These are phyloP conservation scores for Phytopythium boreale DNA, from an alignment of 352 stramenopile species.

Conservation along the genomic window DNA sequence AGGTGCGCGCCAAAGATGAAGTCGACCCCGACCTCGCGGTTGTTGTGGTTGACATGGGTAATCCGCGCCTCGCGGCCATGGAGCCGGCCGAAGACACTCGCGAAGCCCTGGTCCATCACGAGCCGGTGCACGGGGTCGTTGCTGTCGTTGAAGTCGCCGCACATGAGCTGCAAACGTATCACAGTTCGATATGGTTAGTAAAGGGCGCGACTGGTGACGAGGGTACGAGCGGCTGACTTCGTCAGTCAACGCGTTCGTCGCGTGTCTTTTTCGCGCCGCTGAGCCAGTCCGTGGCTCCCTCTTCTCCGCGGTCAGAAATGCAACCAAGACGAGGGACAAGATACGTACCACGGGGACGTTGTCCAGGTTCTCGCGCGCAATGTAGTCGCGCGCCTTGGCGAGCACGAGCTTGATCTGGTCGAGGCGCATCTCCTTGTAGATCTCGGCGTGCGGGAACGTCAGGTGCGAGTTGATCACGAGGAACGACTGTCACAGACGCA, in stretches of 20 bases:
- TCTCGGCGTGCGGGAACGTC: slow-evolving; percentile 79
- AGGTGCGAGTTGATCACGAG: slow-evolving; percentile 83
- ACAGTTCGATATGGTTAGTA: not conserved
- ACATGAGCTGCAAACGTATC: slow-evolving; percentile 46
- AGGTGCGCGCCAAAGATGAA: slow-evolving; percentile 81
- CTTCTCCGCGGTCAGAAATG: not conserved
- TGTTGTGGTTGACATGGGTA: slow-evolving; percentile 89
- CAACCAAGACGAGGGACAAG: not conserved
- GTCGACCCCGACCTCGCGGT: slow-evolving; percentile 82
- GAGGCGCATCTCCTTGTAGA: slow-evolving; percentile 76
- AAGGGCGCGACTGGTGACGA: not conserved
- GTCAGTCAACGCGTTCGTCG: not conserved
- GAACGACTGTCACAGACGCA: slow-evolving; percentile 41
- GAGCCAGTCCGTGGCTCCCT: not conserved
- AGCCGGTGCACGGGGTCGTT: slow-evolving; percentile 79
- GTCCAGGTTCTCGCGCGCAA: slow-evolving; percentile 53
- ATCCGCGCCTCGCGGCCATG: slow-evolving; percentile 79
- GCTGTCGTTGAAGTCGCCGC: slow-evolving; percentile 87
- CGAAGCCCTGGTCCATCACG: slow-evolving; percentile 68
- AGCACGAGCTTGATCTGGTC: slow-evolving; percentile 82
- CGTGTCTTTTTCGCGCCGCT: not conserved
- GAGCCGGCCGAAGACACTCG: slow-evolving; percentile 68
- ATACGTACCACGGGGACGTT: slow-evolving; percentile 58
- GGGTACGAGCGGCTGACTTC: not conserved
- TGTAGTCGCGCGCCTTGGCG: slow-evolving; percentile 63